These are phyloP conservation scores for Alternaria arbusti DNA, from an alignment of 2,329 filamentous ascomycete species.

Conservation along the genomic window DNA sequence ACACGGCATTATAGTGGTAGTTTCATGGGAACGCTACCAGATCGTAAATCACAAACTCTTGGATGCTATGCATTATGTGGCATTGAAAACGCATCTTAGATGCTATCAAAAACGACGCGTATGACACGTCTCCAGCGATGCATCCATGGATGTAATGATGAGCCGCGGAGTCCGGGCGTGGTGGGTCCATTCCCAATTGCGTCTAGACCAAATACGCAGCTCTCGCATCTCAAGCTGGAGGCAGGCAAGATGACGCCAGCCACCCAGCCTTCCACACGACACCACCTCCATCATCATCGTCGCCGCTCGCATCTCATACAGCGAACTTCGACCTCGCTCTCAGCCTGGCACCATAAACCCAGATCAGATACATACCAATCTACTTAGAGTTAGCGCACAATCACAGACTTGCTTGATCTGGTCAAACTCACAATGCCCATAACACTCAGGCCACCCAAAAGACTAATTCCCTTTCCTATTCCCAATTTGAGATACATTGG, in stretches of 20 bases:
- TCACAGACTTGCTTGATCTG: too few relatives aligned
- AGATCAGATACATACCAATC: not conserved
- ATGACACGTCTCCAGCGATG: too few relatives aligned
- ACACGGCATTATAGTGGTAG: too few relatives aligned
- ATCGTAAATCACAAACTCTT: too few relatives aligned
- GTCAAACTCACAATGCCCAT: not conserved
- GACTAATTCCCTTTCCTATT: conserved; percentile 62
- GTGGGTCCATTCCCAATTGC: not conserved
- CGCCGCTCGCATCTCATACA: not conserved
- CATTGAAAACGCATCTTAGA: too few relatives aligned
- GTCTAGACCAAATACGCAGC: too few relatives aligned
- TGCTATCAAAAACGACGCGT: too few relatives aligned
- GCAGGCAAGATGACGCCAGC: not conserved
- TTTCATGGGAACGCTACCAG: too few relatives aligned
- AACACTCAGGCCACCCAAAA: conserved; percentile 50
- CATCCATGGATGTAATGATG: too few relatives aligned
- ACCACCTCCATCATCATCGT: not conserved
- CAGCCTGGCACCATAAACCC: not conserved
- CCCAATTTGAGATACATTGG: conserved; percentile 67
- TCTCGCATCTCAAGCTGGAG: too few relatives aligned
- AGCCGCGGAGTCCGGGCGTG: not conserved
- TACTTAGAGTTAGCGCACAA: not conserved
- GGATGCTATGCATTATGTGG: too few relatives aligned
- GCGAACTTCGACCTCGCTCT: not conserved
- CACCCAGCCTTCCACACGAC: not conserved